phyloP scores from a whole-genome alignment of 768 basidiomycete species.

The Mycena olivaceomarginata region DNA sequence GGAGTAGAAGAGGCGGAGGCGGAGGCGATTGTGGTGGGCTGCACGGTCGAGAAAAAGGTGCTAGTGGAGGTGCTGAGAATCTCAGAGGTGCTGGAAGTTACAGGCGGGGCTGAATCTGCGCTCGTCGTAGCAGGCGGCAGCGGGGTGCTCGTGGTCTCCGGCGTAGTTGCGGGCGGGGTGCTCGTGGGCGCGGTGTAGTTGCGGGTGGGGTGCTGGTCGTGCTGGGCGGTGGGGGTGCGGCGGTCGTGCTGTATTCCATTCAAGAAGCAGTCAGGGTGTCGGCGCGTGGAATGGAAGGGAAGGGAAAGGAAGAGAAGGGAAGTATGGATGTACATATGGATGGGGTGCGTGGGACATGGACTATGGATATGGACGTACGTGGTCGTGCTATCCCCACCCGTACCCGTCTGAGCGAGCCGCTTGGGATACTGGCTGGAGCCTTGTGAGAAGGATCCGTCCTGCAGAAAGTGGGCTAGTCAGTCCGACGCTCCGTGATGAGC shows the following conservation, averaged over 20 bases:
- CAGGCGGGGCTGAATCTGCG: background rate
- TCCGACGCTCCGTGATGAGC: background rate
- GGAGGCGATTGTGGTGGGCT: background rate
- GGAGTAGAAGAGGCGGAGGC: background rate
- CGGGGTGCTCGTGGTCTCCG: background rate
- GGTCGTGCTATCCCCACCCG: background rate
- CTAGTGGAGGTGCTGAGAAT: background rate
- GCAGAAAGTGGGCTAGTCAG: background rate
- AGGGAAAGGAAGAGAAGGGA: too few species aligned
- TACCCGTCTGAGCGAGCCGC: background rate
- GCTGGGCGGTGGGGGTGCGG: background rate
- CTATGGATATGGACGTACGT: background rate
- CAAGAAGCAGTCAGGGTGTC: background rate
- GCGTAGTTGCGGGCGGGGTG: too few species aligned
- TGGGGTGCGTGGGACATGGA: background rate
- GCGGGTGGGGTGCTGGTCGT: too few species aligned
- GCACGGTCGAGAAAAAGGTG: background rate
- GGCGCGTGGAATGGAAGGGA: too few species aligned
- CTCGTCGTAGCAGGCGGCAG: background rate
- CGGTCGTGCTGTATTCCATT: background rate
- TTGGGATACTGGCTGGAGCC: background rate
- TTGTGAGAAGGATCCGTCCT: background rate
- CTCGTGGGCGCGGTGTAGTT: too few species aligned
- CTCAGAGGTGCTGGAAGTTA: background rate
- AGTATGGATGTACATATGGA: background rate